These are phyloP conservation scores for Geotrichum phurueaensis DNA, from an alignment of 1,139 yeast genomes.

Conservation along the genomic window DNA sequence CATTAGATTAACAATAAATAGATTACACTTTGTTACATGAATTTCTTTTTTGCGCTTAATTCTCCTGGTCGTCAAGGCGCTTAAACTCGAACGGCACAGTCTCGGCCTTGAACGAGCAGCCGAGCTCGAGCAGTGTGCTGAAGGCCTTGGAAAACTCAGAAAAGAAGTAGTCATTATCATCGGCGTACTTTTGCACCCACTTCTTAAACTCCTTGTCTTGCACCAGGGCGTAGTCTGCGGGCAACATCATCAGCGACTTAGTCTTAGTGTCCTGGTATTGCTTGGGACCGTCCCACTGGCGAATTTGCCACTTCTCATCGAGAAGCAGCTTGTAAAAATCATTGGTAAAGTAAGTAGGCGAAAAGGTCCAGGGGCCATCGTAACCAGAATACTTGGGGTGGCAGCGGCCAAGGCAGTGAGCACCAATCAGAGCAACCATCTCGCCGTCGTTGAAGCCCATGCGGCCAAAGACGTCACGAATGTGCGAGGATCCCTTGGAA, in stretches of 20 bases:
- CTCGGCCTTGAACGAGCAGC: slow-evolving; percentile 51
- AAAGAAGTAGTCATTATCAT: slow-evolving; percentile 62
- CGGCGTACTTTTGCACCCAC: slow-evolving; percentile 67
- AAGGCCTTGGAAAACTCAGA: slow-evolving; percentile 67
- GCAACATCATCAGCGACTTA: slow-evolving; percentile 83
- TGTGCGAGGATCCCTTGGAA: slow-evolving; percentile 59
- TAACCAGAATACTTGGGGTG: slow-evolving; percentile 58
- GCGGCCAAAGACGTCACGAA: slow-evolving; percentile 58
- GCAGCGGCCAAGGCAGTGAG: slow-evolving; percentile 78
- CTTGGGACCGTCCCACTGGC: slow-evolving; percentile 69
- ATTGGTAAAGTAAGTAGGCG: slow-evolving; percentile 63
- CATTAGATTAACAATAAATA: background rate
- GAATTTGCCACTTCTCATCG: slow-evolving; percentile 65
- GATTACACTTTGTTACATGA: background rate
- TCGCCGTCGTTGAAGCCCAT: slow-evolving; percentile 79
- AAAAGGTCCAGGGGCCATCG: slow-evolving; percentile 95
- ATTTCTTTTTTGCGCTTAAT: too few relatives aligned
- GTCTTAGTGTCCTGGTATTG: slow-evolving; percentile 72
- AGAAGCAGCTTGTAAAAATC: slow-evolving; percentile 58
- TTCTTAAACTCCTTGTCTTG: slow-evolving; percentile 60
- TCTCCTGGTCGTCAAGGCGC: slow-evolving; percentile 40
- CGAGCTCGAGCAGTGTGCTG: slow-evolving; percentile 65
- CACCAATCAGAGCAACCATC: slow-evolving; percentile 81
- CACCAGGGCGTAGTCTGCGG: slow-evolving; percentile 71
- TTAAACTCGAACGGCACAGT: slow-evolving; percentile 47